Evolutionary conservation across 2,329 filamentous ascomycete genomes (phyloP).

Genomic region (Corniculantispora saksenae): DNA sequence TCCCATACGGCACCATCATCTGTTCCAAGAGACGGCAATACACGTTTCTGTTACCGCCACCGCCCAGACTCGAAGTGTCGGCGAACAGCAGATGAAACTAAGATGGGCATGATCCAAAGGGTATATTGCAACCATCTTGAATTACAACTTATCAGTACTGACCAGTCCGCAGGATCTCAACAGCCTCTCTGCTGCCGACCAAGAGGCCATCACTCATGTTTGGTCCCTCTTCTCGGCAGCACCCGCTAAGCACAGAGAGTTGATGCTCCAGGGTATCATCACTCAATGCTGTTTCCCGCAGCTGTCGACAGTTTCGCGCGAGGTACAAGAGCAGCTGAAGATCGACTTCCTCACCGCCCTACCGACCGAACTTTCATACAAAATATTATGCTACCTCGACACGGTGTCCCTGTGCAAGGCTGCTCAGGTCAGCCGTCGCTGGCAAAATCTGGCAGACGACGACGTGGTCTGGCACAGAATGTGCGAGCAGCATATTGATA

Average conservation of each 20-base stretch:
- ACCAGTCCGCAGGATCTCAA: conserved; percentile 67
- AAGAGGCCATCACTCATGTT: conserved; percentile 93
- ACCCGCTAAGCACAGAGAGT: conserved; percentile 86
- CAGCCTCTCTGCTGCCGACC: conserved; percentile 77
- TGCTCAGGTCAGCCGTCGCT: conserved; percentile 86
- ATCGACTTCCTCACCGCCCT: conserved; percentile 94
- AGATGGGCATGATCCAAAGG: conserved; percentile 92
- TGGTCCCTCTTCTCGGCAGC: conserved; percentile 98
- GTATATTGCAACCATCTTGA: conserved; percentile 49
- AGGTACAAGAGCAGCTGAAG: conserved; percentile 91
- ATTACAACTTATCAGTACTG: not conserved
- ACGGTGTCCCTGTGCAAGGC: conserved; percentile 94
- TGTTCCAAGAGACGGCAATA: conserved; percentile 61
- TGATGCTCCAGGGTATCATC: conserved; percentile 96
- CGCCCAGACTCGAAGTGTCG: conserved; percentile 91
- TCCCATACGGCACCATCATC: conserved; percentile 22
- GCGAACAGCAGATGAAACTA: conserved; percentile 87
- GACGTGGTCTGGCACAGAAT: conserved; percentile 96
- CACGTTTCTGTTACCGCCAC: conserved; percentile 94
- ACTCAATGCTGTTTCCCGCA: conserved; percentile 98
- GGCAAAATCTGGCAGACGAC: conserved; percentile 90
- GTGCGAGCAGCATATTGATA: conserved; percentile 95
- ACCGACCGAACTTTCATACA: conserved; percentile 87
- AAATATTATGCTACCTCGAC: conserved; percentile 89
- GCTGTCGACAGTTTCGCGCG: conserved; percentile 86